A percentile compares a stretch with the other conserved stretches of the same genome.
These are phyloP conservation scores for Coemansia umbellata DNA, from an alignment of 192 early-diverging fungal species.

Conservation along the genomic window DNA sequence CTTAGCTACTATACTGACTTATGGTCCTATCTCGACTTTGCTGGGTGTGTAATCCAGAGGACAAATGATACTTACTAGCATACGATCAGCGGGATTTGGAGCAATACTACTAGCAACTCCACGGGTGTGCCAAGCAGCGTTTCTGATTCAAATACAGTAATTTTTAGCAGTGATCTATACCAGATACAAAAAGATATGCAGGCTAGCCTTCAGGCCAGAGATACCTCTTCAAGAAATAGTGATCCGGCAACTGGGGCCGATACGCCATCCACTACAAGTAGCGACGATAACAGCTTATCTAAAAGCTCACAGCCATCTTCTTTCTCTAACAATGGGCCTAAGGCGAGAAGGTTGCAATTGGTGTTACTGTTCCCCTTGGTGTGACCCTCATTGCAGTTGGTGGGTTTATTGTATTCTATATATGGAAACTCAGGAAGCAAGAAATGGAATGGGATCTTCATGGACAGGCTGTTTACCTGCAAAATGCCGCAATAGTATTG, in stretches of 20 bases:
- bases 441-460: slow-evolving; percentile 3
- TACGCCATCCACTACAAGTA: too few relatives aligned
- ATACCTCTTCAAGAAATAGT: background rate
- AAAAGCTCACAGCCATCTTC: too few relatives aligned
- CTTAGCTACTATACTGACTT: slow-evolving; percentile 21
- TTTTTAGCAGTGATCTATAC: slow-evolving; percentile 7
- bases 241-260: background rate
- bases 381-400: background rate
- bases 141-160: background rate
- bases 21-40: slow-evolving; percentile 8
- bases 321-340: too few relatives aligned
- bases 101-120: background rate
- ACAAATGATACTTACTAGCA: background rate
- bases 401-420: background rate
- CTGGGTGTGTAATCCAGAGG: background rate
- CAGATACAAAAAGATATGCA: background rate
- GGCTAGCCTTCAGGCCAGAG: background rate
- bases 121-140: background rate
- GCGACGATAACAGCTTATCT: background rate
- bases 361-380: background rate
- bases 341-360: background rate
- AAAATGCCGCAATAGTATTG: background rate
- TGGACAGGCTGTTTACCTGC: background rate
- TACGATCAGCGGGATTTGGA: background rate
- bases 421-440: slow-evolving; percentile 1